phyloP scores from a whole-genome alignment of 2,329 filamentous ascomycete species.

The Anthostomella pinea region DNA sequence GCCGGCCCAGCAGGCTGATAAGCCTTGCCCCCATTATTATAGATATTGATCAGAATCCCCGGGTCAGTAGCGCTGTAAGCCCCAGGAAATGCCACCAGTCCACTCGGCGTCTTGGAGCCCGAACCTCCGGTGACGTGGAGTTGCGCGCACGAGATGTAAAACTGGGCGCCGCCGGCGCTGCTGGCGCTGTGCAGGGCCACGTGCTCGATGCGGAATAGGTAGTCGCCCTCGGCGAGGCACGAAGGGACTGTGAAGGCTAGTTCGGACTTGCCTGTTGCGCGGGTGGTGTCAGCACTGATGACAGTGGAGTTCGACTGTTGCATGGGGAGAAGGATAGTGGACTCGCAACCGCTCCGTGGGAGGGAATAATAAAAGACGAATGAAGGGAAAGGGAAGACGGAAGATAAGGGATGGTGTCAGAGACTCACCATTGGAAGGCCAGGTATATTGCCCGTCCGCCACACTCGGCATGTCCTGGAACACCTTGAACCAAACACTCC shows the following conservation, averaged over 20 bases:
- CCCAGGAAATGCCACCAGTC: constrained; percentile 31
- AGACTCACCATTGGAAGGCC: constrained; percentile 37
- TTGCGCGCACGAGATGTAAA: constrained; percentile 36
- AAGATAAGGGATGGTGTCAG: no score
- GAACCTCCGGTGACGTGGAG: constrained; percentile 32
- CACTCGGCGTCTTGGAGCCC: constrained; percentile 23
- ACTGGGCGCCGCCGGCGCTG: constrained; percentile 33
- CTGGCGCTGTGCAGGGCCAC: constrained; percentile 34
- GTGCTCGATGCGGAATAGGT: constrained; percentile 38
- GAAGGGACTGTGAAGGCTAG: constrained; percentile 32
- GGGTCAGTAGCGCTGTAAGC: constrained; percentile 37
- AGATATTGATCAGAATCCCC: constrained; percentile 33
- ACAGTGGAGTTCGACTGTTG: no score
- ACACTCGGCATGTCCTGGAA: constrained; percentile 37
- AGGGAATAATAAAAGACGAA: neutral
- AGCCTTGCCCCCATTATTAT: constrained; percentile 28
- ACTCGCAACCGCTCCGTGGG: neutral
- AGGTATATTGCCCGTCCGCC: constrained; percentile 33
- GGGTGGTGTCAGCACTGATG: constrained; percentile 4
- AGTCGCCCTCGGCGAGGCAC: constrained; percentile 35
- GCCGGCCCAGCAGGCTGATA: constrained; percentile 25
- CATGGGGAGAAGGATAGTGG: neutral
- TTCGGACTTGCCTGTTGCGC: constrained; percentile 21
- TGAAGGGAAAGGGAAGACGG: no score
- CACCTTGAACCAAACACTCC: constrained; percentile 42